Evolutionary conservation across 176 grass and related monocot genomes (phyloP).

Genomic region (Cenchrus fungigraminus): DNA sequence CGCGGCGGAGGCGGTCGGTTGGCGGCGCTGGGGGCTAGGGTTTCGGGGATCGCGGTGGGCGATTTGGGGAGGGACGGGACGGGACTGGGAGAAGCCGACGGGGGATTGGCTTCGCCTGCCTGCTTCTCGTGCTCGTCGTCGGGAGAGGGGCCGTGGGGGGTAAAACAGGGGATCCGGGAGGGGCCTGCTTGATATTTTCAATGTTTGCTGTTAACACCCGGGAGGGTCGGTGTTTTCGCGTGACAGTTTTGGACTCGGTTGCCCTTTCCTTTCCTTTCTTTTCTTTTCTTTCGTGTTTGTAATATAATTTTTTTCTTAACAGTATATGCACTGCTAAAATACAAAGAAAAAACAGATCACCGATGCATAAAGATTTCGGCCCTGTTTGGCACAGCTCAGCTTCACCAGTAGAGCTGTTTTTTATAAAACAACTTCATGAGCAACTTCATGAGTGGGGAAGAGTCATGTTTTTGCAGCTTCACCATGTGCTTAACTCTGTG

Average conservation of each 20-base stretch:
- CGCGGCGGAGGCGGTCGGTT: constrained; percentile 2
- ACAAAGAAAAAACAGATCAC: background rate
- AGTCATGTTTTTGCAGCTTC: too few species aligned
- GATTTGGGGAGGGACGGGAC: background rate
- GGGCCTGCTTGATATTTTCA: background rate
- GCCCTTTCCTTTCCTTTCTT: background rate
- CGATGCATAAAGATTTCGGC: too few species aligned
- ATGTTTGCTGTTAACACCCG: background rate
- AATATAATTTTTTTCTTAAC: background rate
- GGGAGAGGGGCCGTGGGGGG: too few species aligned
- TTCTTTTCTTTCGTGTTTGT: background rate
- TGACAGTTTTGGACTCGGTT: background rate
- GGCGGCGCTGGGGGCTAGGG: constrained; percentile 42
- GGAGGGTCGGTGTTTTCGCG: background rate
- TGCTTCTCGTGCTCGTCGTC: constrained; percentile 36
- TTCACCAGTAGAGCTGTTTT: too few species aligned
- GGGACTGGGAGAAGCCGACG: constrained; percentile 22
- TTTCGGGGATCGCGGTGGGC: constrained; percentile 41
- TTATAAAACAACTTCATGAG: too few species aligned
- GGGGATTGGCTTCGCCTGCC: constrained; percentile 33
- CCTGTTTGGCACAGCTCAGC: too few species aligned
- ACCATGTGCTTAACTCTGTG: too few species aligned
- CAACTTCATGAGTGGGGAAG: too few species aligned
- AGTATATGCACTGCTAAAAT: background rate
- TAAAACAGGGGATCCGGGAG: background rate